A percentile compares a stretch with the other conserved stretches of the same genome.
phyloP scores from a whole-genome alignment of 2,329 filamentous ascomycete species.

The Xylaria sp. region DNA sequence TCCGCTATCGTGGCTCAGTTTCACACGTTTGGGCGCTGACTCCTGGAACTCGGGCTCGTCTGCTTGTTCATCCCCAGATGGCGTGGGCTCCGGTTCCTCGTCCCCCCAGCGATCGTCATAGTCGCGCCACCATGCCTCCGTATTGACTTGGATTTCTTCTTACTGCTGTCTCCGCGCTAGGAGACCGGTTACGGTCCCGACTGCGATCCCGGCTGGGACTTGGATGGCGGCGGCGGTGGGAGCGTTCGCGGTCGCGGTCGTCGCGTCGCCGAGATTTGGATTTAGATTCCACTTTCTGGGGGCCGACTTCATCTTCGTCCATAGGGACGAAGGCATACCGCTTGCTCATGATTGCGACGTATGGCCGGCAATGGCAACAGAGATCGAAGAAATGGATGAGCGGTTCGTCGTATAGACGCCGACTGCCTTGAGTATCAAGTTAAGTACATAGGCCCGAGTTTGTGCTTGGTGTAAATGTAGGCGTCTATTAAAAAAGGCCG shows the following conservation, averaged over 20 bases:
- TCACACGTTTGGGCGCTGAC: slow-evolving; percentile 73
- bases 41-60: slow-evolving; percentile 67
- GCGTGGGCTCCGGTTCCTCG: slow-evolving; percentile 63
- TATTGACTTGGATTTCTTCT: slow-evolving; percentile 48
- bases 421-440: no score
- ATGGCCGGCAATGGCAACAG: not conserved
- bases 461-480: not conserved
- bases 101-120: slow-evolving; percentile 85
- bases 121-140: slow-evolving; percentile 54
- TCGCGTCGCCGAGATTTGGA: slow-evolving; percentile 45
- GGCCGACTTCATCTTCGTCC: slow-evolving; percentile 67
- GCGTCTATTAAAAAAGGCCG: not conserved
- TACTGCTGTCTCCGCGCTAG: slow-evolving; percentile 35
- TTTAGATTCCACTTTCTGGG: slow-evolving; percentile 55
- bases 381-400: no score
- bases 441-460: not conserved
- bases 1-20: slow-evolving; percentile 63
- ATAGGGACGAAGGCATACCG: slow-evolving; percentile 72
- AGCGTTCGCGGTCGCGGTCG: slow-evolving; percentile 8
- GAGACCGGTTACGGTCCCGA: slow-evolving; percentile 39
- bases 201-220: slow-evolving; percentile 32
- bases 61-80: slow-evolving; percentile 55
- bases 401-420: no score
- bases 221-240: slow-evolving; percentile 28
- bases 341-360: slow-evolving; percentile 53